Evolutionary conservation across 2,329 filamentous ascomycete genomes (phyloP), one percentile per base, ranked within the genome.

Genomic region (Herpotrichia juniperi): DNA sequence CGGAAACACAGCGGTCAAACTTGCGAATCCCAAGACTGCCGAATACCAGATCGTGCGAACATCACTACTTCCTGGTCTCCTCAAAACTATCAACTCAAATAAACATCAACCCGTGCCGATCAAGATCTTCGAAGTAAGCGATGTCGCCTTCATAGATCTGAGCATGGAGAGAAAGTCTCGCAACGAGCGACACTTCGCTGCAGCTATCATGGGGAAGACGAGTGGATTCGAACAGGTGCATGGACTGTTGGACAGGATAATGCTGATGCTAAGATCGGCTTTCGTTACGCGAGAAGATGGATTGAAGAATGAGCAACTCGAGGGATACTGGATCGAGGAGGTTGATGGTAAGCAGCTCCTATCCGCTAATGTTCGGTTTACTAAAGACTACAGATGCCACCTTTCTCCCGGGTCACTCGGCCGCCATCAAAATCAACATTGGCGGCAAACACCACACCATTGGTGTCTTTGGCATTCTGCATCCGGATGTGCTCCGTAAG

Each of bases 151-250:
- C 81, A 96, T 97, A 78, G 93, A 96, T 66, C 77, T 87, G 56
- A 81, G 80, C 12, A 76, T 87, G 42, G 94, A 99, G 82, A 86
- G 94, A 59, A 91, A 92, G 79, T 89, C 64, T 63, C 86, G 91
- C 62, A 99, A 99, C 74, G 91, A 97, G 81, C 83, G 93, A 50
- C 93, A 96, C 78, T 97, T 96, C 73, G 91, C 91, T n/a, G 94
- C 93, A 9, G 93, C 92, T 1, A 96, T 89, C 84, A 97, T 93
- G 76, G 93, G 93, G 69, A 96, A 94, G 82, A 91, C 87, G 3
- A 92, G 88, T 63, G 94, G 96, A 35, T 99, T 99, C 74, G 94
- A 99, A 77, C 81, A 96, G 58, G 91, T 99, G 2, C 96, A 99
- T 76, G 94, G 94, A 51, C 82, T 99, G 60, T 80, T 99, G 37